Evolutionary conservation across 352 stramenopile genomes (phyloP).

Genomic region (Phytophthora megakarya): DNA sequence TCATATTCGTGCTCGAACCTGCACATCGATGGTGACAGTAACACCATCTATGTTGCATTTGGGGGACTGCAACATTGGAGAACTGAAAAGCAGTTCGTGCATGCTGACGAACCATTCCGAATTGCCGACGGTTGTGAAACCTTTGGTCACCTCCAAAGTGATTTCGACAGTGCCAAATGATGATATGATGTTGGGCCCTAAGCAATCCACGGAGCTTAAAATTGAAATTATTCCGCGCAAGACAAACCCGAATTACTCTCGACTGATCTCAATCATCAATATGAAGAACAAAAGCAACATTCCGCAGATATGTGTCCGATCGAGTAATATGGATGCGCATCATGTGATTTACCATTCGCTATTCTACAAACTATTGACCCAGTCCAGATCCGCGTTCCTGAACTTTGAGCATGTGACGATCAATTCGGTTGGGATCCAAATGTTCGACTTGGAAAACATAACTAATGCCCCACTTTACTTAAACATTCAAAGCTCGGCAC

Average conservation of each 20-base stretch:
- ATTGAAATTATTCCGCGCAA: slow-evolving; percentile 91
- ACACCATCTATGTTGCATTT: slow-evolving; percentile 85
- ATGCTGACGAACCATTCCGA: slow-evolving; percentile 92
- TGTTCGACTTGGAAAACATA: slow-evolving; percentile 91
- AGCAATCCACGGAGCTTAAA: slow-evolving; percentile 88
- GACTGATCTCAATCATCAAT: slow-evolving; percentile 88
- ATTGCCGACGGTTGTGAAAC: slow-evolving; percentile 85
- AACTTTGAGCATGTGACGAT: slow-evolving; percentile 89
- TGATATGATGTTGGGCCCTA: slow-evolving; percentile 84
- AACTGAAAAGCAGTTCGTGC: slow-evolving; percentile 85
- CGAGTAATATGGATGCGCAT: slow-evolving; percentile 91
- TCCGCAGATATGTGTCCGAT: slow-evolving; percentile 85
- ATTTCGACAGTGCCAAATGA: slow-evolving; percentile 90
- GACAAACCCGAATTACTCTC: slow-evolving; percentile 89
- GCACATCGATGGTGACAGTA: slow-evolving; percentile 87
- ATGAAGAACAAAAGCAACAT: slow-evolving; percentile 89
- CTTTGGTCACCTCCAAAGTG: slow-evolving; percentile 88
- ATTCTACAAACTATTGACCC: slow-evolving; percentile 90
- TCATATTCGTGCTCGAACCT: slow-evolving; percentile 83
- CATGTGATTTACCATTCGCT: slow-evolving; percentile 92
- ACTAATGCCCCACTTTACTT: slow-evolving; percentile 82
- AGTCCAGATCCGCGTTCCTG: slow-evolving; percentile 82
- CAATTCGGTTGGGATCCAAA: slow-evolving; percentile 85
- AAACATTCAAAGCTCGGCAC: slow-evolving; percentile 79
- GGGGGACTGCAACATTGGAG: slow-evolving; percentile 90